Percentiles rank a stretch among this genome's conserved stretches.
phyloP scores from a whole-genome alignment of 257 asterid genomes.

The Fraxinus pennsylvanica region DNA sequence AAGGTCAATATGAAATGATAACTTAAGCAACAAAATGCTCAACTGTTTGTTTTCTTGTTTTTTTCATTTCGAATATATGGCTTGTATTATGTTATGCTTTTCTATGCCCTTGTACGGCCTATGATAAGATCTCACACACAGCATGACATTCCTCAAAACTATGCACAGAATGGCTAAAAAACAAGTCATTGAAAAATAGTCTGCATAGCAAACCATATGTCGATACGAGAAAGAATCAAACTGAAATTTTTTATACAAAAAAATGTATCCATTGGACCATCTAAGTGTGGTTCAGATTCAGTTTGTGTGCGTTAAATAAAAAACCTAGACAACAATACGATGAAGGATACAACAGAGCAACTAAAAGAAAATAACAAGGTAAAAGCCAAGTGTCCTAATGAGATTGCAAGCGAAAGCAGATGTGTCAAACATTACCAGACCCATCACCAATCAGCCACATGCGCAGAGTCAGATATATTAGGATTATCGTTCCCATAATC shows the following conservation, averaged over 20 bases:
- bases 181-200: neutral
- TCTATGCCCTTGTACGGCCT: neutral
- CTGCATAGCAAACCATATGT: neutral
- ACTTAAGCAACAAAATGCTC: no score
- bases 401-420: constrained; percentile 21
- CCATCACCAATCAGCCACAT: constrained; percentile 67
- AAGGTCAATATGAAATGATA: no score
- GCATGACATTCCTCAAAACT: neutral
- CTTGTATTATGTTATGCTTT: neutral
- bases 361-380: neutral
- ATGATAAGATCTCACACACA: neutral
- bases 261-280: constrained; percentile 3
- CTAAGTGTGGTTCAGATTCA: constrained; percentile 23
- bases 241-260: constrained; percentile 21
- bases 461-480: constrained; percentile 81
- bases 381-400: constrained; percentile 17
- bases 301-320: constrained; percentile 41
- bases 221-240: neutral
- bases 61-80: neutral
- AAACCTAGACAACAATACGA: constrained; percentile 11
- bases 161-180: neutral
- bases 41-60: no score
- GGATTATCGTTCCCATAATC: constrained; percentile 77
- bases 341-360: constrained; percentile 14
- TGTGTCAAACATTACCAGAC: constrained; percentile 43